Evolutionary conservation across 495 filamentous ascomycete genomes (phyloP).

Genomic region (Neurospora sp.): DNA sequence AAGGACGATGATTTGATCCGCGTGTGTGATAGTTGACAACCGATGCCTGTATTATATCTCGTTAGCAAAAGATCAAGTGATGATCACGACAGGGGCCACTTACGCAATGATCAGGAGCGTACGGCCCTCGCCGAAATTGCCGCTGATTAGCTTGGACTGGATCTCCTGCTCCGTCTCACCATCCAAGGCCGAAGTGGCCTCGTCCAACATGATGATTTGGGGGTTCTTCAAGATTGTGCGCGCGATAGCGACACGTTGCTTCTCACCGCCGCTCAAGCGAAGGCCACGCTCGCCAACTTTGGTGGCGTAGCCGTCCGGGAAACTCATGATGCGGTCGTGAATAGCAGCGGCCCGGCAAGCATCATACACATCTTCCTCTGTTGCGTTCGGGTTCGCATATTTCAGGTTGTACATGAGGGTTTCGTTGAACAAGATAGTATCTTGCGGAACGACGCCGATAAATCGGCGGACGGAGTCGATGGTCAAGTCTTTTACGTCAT

Average conservation of each 20-base stretch:
- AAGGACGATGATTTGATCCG: conserved; percentile 91
- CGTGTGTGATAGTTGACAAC: conserved; percentile 85
- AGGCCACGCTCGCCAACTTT: conserved; percentile 93
- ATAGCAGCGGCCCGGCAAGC: conserved; percentile 89
- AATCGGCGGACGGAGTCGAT: conserved; percentile 86
- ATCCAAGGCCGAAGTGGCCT: conserved; percentile 91
- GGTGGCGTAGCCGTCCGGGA: conserved; percentile 86
- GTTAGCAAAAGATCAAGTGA: neutral
- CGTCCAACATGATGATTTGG: conserved; percentile 90
- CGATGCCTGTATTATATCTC: conserved; percentile 48
- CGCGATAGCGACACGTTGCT: conserved; percentile 94
- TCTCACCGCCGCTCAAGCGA: conserved; percentile 87
- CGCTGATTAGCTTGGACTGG: conserved; percentile 71
- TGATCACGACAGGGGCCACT: conserved; percentile 14
- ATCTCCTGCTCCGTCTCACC: conserved; percentile 96
- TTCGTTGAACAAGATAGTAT: conserved; percentile 95
- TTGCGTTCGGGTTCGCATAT: conserved; percentile 80
- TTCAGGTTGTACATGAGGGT: conserved; percentile 91
- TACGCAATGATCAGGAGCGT: conserved; percentile 63
- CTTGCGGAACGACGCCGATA: conserved; percentile 95
- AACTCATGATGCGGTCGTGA: conserved; percentile 87
- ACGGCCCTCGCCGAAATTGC: conserved; percentile 66
- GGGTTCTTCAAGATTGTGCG: conserved; percentile 94
- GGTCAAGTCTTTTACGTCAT: conserved; percentile 74
- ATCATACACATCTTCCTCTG: conserved; percentile 79